These are phyloP conservation scores for Dendrothele bispora DNA, from an alignment of 768 basidiomycete species.

Conservation along the genomic window DNA sequence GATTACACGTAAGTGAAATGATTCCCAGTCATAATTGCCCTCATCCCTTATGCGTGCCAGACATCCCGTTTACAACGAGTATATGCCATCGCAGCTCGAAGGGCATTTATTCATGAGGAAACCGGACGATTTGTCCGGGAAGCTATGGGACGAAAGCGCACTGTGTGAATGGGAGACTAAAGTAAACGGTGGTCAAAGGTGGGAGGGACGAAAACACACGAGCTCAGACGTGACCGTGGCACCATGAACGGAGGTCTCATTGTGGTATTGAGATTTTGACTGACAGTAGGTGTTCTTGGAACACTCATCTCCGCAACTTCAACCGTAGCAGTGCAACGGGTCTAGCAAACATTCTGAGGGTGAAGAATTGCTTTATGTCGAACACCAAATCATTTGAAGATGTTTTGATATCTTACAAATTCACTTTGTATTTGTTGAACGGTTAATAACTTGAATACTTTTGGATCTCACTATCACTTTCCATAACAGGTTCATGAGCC, in stretches of 20 bases:
- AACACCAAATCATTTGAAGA: neutral
- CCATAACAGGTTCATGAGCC: too few species aligned
- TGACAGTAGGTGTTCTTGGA: too few species aligned
- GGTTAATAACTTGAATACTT: too few species aligned
- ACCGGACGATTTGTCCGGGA: slow-evolving; percentile 42
- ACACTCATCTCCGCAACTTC: too few species aligned
- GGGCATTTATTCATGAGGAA: slow-evolving; percentile 43
- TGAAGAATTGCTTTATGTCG: neutral
- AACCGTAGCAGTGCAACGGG: too few species aligned
- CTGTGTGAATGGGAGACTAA: slow-evolving; percentile 56
- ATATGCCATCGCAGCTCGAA: slow-evolving; percentile 51
- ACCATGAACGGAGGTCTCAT: too few species aligned
- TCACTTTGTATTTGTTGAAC: too few species aligned
- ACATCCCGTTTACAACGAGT: slow-evolving; percentile 68
- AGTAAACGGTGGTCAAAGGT: slow-evolving; percentile 45
- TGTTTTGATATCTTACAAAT: too few species aligned
- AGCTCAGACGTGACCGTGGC: neutral
- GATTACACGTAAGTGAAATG: slow-evolving; percentile 43
- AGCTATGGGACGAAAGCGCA: slow-evolving; percentile 61
- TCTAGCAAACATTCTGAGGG: neutral
- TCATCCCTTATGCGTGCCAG: slow-evolving; percentile 27
- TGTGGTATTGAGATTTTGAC: too few species aligned
- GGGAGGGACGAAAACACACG: slow-evolving; percentile 49
- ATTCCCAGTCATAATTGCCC: neutral
- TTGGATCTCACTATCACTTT: too few species aligned